A percentile compares a stretch with the other conserved stretches of the same genome.
Conservation (phyloP, 1,139 yeast genomes). For the Candida sanyaensis region DNA sequence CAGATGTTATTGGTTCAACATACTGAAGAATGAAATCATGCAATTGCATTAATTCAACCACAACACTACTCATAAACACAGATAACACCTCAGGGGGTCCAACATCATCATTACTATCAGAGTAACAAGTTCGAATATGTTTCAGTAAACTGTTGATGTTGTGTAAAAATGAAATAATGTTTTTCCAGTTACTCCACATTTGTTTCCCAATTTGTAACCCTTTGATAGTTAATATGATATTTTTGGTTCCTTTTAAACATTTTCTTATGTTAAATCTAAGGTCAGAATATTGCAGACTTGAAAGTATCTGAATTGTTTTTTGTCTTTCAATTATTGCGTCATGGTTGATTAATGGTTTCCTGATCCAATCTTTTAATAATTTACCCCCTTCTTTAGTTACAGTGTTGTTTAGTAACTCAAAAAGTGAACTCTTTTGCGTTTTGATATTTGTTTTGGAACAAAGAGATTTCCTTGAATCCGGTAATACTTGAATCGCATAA, state of each 20-base stretch:
- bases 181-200: slow-evolving; percentile 25
- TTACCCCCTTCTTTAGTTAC: slow-evolving; percentile 27
- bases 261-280: slow-evolving; percentile 15
- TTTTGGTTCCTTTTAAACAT: slow-evolving; percentile 23
- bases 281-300: slow-evolving; percentile 16
- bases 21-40: slow-evolving; percentile 16
- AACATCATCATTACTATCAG: not conserved
- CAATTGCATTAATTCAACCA: slow-evolving; percentile 12
- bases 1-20: slow-evolving; percentile 36
- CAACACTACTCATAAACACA: slow-evolving; percentile 2
- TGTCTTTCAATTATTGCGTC: slow-evolving; percentile 26
- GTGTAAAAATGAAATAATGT: slow-evolving; percentile 19
- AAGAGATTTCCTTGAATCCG: slow-evolving; percentile 12
- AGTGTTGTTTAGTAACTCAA: slow-evolving; percentile 24
- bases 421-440: slow-evolving; percentile 18
- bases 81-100: slow-evolving; percentile 5
- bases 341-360: slow-evolving; percentile 29
- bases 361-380: slow-evolving; percentile 31
- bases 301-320: slow-evolving; percentile 22
- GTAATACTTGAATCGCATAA: slow-evolving; percentile 27
- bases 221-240: slow-evolving; percentile 21
- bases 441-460: slow-evolving; percentile 8
- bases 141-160: slow-evolving; percentile 13
- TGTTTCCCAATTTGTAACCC: slow-evolving; percentile 26
- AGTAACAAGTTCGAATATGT: slow-evolving; percentile 8